These are phyloP conservation scores for Emiliania huxleyi DNA, from an alignment of 78 protist species.

Conservation along the genomic window DNA sequence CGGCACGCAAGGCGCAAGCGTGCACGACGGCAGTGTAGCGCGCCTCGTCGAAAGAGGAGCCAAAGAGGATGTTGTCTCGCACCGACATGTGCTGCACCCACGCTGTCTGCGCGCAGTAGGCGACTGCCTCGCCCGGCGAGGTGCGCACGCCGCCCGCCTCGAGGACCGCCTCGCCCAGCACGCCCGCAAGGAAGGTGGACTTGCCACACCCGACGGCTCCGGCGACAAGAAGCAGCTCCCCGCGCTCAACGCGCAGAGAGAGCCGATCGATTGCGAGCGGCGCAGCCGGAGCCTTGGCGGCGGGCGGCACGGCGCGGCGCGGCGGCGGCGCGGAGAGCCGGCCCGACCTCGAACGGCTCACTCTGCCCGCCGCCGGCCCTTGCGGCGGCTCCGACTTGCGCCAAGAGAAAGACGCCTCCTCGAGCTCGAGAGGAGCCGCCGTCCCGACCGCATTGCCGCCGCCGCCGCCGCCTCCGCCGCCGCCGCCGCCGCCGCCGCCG, in stretches of 20 bases:
- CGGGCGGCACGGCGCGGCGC: no score
- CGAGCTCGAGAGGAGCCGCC: background rate
- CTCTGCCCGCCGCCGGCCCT: background rate
- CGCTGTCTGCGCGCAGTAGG: conserved; percentile 82
- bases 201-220: conserved; percentile 81
- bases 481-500: background rate
- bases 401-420: background rate
- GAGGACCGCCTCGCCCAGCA: conserved; percentile 64
- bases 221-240: conserved; percentile 13
- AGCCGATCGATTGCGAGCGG: background rate
- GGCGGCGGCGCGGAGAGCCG: no score
- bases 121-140: conserved; percentile 9
- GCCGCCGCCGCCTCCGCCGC: background rate
- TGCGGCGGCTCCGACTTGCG: background rate
- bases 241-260: background rate
- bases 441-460: background rate
- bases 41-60: background rate
- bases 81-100: conserved; percentile 54
- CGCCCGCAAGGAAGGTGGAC: conserved; percentile 60
- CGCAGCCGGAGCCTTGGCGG: no score
- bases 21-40: conserved; percentile 33
- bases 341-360: background rate
- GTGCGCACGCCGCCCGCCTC: background rate
- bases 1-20: conserved; percentile 55
- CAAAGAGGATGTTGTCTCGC: conserved; percentile 29